Evolutionary conservation across 495 filamentous ascomycete genomes (phyloP), one percentile per base, ranked within the genome.

Genomic region (Trichoderma reesei): DNA sequence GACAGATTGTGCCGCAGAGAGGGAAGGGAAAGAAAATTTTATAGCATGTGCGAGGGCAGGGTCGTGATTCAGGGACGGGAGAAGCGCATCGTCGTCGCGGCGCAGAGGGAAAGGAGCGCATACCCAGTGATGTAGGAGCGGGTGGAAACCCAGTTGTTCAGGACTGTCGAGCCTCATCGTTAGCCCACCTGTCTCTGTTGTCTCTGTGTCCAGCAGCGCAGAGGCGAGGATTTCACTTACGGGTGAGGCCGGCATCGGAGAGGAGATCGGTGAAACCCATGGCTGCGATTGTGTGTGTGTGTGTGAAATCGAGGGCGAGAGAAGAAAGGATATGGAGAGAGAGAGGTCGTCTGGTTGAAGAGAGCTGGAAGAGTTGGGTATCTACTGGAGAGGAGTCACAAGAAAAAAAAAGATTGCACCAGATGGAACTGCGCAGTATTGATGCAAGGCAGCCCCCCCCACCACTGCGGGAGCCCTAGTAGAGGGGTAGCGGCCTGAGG

Each of bases 191-290:
- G n/a, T n/a, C n/a, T 37, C 11, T 59, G 64, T 18, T 38, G n/a
- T 9, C 36, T 44, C 16, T 10, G 18, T 42, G 4, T 31, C n/a
- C 51, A 59, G 66, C 42, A 46, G 13, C 8, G 59, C 11, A 16
- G 61, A 5, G 18, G 42, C 51, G 41, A 48, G 16, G 41, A 48
- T 39, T 39, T 10, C 65, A 78, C 90, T 72, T 86, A 96, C 92
- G 75, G 74, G 89, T 83, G 65, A 94, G 82, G 74, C 94, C 92
- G 81, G 90, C 83, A 70, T 94, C 92, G 73, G 88, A 85, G 75
- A 89, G 77, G 69, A 98, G 85, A 81, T 98, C 92, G 68, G 88
- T 87, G 86, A 98, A 97, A 79, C 94, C 94, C 94, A 98, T 98
- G 63, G 37, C 68, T 68, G 11, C 41, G 33, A 38, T 62, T 26